Evolutionary conservation across 441 rosid species (phyloP), one percentile per base, ranked within the genome.

Genomic region (Isatis lusitanica): DNA sequence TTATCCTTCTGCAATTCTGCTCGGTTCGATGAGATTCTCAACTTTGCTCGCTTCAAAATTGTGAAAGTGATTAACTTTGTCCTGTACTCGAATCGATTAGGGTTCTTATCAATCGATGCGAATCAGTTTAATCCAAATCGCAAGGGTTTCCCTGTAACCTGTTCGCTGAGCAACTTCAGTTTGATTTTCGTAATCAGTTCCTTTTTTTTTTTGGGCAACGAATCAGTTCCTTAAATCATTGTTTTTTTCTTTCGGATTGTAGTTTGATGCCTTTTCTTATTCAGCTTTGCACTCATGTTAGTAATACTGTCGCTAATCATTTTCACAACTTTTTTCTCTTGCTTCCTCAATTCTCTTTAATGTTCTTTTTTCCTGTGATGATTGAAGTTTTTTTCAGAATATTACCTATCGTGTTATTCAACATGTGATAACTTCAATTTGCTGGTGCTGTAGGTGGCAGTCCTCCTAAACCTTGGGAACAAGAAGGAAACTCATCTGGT

Each of bases 391-490:
- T 44, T 39, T 74, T 35, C 40, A 40, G 52, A 61, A 16, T 21
- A 26, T 21, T 1, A 44, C 16, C 24, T 21, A 21, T 21, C 24
- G 24, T 21, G 24, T 21, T 21, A 21, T 21, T 21, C 24, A 21
- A 21, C 33, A 3, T 76, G 17, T 62, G 51, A 18, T 36, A 18
- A 63, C 9, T 68, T 18, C 2, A 1, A 5, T 51, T 26, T 51
- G 1, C 9, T 28, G 52, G 15, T 61, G 39, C 57, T 67, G 74
- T 83, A 85, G 97, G 81, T 66, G 78, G 84, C 10, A 78, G 86
- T 63, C 87, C 87, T 66, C 99, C 97, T 15, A 95, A 95, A 76
- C 99, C 99, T 13, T 95, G 99, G 98, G 99, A 95, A 66, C 88
- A 85, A 83, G 84, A 92, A 7, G 94, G 88, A 65, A 90, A 86